Evolutionary conservation across 768 basidiomycete genomes (phyloP), one percentile per base, ranked within the genome.

Genomic region (Cyathus striatus): DNA sequence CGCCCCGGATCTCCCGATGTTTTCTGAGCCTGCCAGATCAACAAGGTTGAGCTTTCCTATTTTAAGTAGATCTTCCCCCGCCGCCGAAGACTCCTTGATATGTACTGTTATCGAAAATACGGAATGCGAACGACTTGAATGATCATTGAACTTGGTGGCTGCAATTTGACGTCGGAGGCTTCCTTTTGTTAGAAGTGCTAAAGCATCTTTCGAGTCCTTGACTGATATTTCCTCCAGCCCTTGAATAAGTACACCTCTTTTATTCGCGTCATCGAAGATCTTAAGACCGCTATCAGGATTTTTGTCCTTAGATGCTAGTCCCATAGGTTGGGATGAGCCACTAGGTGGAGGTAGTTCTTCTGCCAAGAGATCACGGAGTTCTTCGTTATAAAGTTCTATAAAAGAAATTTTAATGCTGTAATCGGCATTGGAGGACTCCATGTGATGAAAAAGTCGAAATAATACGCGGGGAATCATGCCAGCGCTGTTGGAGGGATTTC

Each of bases 381-480:
- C 96, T 68, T 99, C 96, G 59, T 99, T 99, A 64, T 98, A 99
- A 17, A 99, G 73, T 59, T 99, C 96, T 41, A 99, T 73, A 61
- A 83, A 98, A 0, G 93, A 95, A 42, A 95, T 78, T 56, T 90
- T 92, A 58, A 99, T 93, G 54, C 89, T 86, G 58, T 83, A 98
- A 55, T 99, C 96, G 14, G 79, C 58, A 17, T 73, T 75, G 0
- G 78, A 76, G 6, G 78, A 73, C 53, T 95, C 92, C 6, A 99
- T 81, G 43, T 88, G 78, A 45, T 89, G 80, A 58, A 98, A 99
- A 2, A 98, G 78, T 18, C 86, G 84, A 60, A 95, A 91, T 3
- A 99, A 75, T 3, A 82, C 89, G 26, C 96, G 85, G 6, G 96
- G 96, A 49, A 98, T 89, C 81, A 99, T 94, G 34, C 96, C 96